Base-by-base conservation (phyloP, 768 basidiomycete species). In the Collybiopsis confluens region DNA sequence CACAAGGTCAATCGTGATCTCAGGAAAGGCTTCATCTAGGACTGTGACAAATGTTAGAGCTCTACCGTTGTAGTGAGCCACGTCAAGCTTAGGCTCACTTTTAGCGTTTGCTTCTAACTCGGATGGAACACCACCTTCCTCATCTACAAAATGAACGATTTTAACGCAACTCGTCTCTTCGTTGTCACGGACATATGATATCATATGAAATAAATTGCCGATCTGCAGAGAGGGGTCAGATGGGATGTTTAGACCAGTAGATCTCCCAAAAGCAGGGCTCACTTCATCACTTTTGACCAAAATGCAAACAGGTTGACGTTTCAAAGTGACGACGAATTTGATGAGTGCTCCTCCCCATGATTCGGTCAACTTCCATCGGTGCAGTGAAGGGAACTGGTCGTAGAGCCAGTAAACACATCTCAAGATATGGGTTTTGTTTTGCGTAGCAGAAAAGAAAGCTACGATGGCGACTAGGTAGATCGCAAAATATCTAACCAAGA, bases 131-230 rank as follows among this genome's bases (percentile, higher is more conserved):
- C 73, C 76, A 13, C 68, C 66, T 27, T 78, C 79, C 21, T 68
- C 71, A 24, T 82, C 76, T 54, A 77, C 72, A 59, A 86, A 88
- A 59, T 88, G 85, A 3, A 88, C 73, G 11, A 90, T 76, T 66
- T 86, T 86, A 52, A 90, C 59, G 58, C 79, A 75, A 0, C 84
- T 77, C 0, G 88, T 90, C 58, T 84, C 82, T 64, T 90, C 88
- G 59, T 87, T 89, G 53, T 73, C 70, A 38, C 72, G 68, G 2
- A 88, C 83, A 58, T 90, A 90, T 11, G 82, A 66, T 26, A 88
- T 71, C 75, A 83, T 83, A 47, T 79, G 76, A 55, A 88, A 80
- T 3, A 90, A 58, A 33, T 72, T 70, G 58, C 86, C 81, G 58
- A 90, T 86, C 88, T 90, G 41, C n/a, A 45, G 13, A 24, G 2